Conservation (phyloP, 2,329 filamentous ascomycete genomes). For the Periconia macrospinosa region DNA sequence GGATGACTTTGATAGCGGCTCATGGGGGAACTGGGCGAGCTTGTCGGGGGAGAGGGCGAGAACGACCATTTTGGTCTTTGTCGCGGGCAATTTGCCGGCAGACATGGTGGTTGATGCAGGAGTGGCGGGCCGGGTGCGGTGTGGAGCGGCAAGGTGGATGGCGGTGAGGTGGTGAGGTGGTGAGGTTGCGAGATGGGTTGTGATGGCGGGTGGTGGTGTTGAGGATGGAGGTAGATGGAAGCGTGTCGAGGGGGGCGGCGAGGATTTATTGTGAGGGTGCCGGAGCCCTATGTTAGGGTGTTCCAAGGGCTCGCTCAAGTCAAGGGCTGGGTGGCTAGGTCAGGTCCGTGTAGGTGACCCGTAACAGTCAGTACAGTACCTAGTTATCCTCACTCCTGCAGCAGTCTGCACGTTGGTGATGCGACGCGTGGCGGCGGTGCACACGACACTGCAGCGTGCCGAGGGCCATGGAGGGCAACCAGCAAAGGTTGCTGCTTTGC, state of each 20-base stretch:
- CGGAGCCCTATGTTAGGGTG: no score
- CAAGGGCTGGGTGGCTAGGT: background rate
- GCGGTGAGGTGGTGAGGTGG: background rate
- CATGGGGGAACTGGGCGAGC: slow-evolving; percentile 34
- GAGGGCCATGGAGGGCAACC: no score
- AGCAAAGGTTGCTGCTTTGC: no score
- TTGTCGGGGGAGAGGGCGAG: slow-evolving; percentile 35
- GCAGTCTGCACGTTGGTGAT: no score
- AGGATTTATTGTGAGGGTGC: background rate
- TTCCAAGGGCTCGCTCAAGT: background rate
- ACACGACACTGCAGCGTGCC: no score
- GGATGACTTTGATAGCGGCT: slow-evolving; percentile 22
- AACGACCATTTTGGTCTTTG: slow-evolving; percentile 36
- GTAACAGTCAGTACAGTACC: no score
- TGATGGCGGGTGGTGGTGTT: background rate
- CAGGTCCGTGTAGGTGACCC: no score
- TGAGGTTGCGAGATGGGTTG: background rate
- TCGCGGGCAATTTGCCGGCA: slow-evolving; percentile 28
- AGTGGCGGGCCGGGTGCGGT: background rate
- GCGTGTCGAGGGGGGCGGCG: background rate
- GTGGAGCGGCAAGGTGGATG: background rate
- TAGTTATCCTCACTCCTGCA: no score
- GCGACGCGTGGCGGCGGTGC: no score
- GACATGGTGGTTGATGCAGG: slow-evolving; percentile 29
- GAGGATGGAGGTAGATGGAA: background rate